phyloP scores from a whole-genome alignment of 139 green algal species.

The Limnomonas spitsbergensis region DNA sequence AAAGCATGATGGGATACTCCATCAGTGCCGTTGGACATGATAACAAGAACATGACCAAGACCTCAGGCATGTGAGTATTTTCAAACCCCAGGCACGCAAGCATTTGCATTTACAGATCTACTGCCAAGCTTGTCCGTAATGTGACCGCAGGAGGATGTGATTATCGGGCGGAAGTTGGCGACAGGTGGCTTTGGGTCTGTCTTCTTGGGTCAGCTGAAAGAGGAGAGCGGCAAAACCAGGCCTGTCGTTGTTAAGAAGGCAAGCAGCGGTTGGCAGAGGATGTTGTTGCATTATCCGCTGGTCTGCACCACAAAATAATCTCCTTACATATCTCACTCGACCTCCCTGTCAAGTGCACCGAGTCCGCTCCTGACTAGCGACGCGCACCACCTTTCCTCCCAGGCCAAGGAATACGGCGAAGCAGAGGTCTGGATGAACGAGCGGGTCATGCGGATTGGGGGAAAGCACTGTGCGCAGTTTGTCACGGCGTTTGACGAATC shows the following conservation, averaged over 20 bases:
- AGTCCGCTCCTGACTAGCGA: background rate
- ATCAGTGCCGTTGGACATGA: background rate
- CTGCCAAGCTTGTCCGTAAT: too few relatives aligned
- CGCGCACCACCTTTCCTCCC: conserved; percentile 28
- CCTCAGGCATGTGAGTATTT: too few relatives aligned
- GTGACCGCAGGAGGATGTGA: conserved; percentile 65
- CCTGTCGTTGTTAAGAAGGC: conserved; percentile 19
- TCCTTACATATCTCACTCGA: background rate
- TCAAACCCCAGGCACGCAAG: too few relatives aligned
- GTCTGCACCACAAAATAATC: background rate
- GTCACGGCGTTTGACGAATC: conserved; percentile 82
- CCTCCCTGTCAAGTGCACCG: background rate
- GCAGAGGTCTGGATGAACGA: conserved; percentile 99
- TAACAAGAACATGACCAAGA: background rate
- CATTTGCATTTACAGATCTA: too few relatives aligned
- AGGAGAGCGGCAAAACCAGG: conserved; percentile 15
- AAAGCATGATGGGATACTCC: too few relatives aligned
- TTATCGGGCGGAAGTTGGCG: conserved; percentile 80
- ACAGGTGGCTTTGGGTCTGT: conserved; percentile 91
- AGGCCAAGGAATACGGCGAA: conserved; percentile 94
- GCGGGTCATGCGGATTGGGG: conserved; percentile 73
- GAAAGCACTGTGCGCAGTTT: conserved; percentile 68
- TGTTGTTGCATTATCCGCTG: conserved; percentile 6
- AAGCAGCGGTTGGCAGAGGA: background rate
- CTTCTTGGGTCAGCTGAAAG: conserved; percentile 64